Evolutionary conservation across 768 basidiomycete genomes (phyloP).

Genomic region (Mycena galericulata): DNA sequence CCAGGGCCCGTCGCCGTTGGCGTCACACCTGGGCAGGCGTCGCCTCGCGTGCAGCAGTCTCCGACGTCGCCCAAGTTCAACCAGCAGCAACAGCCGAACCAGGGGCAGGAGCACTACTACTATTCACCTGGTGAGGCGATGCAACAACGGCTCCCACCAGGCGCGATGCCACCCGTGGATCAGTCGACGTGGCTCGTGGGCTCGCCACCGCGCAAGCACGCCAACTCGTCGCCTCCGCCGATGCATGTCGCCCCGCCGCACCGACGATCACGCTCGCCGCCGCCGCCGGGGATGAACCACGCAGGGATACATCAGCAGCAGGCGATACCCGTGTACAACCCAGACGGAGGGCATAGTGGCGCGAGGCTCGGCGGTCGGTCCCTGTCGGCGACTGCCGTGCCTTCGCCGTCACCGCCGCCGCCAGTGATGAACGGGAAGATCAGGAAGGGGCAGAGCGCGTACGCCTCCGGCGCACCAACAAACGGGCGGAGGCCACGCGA

Average conservation of each 20-base stretch:
- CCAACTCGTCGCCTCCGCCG: constrained; percentile 48
- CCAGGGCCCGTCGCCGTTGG: constrained; percentile 39
- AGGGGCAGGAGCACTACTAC: constrained; percentile 51
- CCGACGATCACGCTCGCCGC: constrained; percentile 68
- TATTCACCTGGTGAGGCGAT: constrained; percentile 47
- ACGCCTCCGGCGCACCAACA: constrained; percentile 63
- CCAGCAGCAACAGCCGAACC: constrained; percentile 27
- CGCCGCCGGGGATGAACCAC: constrained; percentile 48
- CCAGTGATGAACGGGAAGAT: constrained; percentile 65
- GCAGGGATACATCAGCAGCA: constrained; percentile 21
- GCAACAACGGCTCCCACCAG: constrained; percentile 63
- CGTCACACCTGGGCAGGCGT: constrained; percentile 41
- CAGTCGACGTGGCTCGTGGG: constrained; percentile 42
- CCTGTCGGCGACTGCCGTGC: constrained; percentile 71
- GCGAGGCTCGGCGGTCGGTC: constrained; percentile 72
- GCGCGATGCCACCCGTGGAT: constrained; percentile 69
- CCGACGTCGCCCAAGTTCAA: constrained; percentile 34
- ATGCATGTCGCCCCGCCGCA: constrained; percentile 35
- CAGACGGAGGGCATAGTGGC: constrained; percentile 39
- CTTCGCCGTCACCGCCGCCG: constrained; percentile 52
- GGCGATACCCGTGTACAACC: constrained; percentile 49
- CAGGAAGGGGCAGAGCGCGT: constrained; percentile 76
- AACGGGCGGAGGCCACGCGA: constrained; percentile 50
- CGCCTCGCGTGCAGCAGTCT: constrained; percentile 46
- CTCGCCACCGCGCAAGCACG: constrained; percentile 38